Evolutionary conservation across 371 early-diverging fungal genomes (phyloP).

Genomic region (Nematocida sp.): DNA sequence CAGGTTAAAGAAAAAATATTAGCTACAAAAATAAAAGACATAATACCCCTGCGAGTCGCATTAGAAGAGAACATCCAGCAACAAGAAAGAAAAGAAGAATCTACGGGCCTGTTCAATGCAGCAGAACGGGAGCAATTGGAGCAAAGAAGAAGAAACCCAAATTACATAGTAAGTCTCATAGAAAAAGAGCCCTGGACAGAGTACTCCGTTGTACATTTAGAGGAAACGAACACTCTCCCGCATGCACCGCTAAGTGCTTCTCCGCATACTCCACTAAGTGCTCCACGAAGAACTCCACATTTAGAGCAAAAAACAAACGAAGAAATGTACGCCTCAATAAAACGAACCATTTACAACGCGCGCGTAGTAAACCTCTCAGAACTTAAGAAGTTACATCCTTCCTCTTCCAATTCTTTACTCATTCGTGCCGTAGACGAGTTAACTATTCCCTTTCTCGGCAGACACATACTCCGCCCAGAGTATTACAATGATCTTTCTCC

Average conservation of each 20-base stretch:
- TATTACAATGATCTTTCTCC: slow-evolving; percentile 28
- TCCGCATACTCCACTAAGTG: too few species aligned
- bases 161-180: slow-evolving; percentile 34
- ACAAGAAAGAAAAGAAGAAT: too few species aligned
- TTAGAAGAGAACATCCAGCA: too few species aligned
- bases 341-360: slow-evolving; percentile 46
- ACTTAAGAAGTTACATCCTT: slow-evolving; percentile 9
- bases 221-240: too few species aligned
- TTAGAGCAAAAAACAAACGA: too few species aligned
- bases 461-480: slow-evolving; percentile 27
- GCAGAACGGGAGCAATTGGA: too few species aligned
- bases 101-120: too few species aligned
- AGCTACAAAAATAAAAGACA: slow-evolving; percentile 5
- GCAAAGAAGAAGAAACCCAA: slow-evolving; percentile 42
- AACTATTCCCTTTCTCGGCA: slow-evolving; percentile 21
- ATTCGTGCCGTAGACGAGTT: slow-evolving; percentile 16
- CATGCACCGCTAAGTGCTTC: background rate
- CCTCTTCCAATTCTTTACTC: background rate
- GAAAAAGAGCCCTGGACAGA: slow-evolving; percentile 22
- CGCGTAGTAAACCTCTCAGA: slow-evolving; percentile 26
- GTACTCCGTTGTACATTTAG: background rate
- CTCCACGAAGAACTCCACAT: background rate
- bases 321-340: too few species aligned
- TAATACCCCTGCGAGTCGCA: too few species aligned
- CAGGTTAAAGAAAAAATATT: background rate